Evolutionary conservation across 2,329 filamentous ascomycete genomes (phyloP).

Genomic region (Fusarium pseudograminearum): DNA sequence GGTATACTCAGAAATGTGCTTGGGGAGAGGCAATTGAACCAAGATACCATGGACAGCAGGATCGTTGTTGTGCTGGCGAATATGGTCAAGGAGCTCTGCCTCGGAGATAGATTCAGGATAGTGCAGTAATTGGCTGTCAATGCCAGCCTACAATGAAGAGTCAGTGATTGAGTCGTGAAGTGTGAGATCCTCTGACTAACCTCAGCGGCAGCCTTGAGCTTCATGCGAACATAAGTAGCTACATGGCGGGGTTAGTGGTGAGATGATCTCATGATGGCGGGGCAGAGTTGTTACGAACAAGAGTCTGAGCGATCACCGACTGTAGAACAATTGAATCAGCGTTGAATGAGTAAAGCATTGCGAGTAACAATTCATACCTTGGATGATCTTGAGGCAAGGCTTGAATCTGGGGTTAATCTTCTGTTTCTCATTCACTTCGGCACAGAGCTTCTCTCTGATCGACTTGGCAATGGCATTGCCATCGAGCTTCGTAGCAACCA

Average conservation of each 20-base stretch:
- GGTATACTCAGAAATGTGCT: constrained; percentile 88
- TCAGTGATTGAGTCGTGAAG: constrained; percentile 9
- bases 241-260: constrained; percentile 41
- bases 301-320: constrained; percentile 95
- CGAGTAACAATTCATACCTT: constrained; percentile 69
- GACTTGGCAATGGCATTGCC: constrained; percentile 93
- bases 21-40: constrained; percentile 91
- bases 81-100: constrained; percentile 84
- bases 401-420: constrained; percentile 86
- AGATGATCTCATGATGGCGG: constrained; percentile 38
- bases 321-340: constrained; percentile 54
- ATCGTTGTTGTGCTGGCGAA: constrained; percentile 88
- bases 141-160: constrained; percentile 74
- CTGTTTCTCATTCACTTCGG: constrained; percentile 85
- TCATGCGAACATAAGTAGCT: constrained; percentile 99
- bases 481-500: constrained; percentile 93
- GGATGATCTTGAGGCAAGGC: constrained; percentile 92
- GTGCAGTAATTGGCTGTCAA: constrained; percentile 86
- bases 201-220: constrained; percentile 95
- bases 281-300: constrained; percentile 62
- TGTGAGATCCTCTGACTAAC: constrained; percentile 58
- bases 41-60: constrained; percentile 88
- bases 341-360: constrained; percentile 18
- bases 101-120: constrained; percentile 85
- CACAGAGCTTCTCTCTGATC: constrained; percentile 85